Conservation (phyloP, 768 basidiomycete genomes). For the Candolleomyces aberdarensis region DNA sequence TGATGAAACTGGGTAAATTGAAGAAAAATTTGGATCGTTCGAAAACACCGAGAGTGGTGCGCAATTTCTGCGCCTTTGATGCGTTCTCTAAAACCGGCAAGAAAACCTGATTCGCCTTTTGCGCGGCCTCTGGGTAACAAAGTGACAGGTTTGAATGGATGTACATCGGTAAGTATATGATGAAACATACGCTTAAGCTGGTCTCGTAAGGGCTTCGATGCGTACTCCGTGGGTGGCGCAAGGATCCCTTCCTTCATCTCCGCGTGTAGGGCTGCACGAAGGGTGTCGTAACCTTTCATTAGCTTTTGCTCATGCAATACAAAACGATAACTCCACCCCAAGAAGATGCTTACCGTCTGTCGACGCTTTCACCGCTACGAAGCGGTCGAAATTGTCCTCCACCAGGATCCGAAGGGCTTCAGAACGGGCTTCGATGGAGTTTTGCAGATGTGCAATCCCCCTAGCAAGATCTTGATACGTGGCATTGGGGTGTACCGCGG, state of each 20-base stretch:
- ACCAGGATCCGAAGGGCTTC: slow-evolving; percentile 94
- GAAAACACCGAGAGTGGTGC: slow-evolving; percentile 91
- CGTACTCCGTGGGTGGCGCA: slow-evolving; percentile 73
- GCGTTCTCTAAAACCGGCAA: slow-evolving; percentile 95
- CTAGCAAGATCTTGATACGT: slow-evolving; percentile 86
- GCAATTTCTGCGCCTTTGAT: slow-evolving; percentile 88
- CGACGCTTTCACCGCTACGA: slow-evolving; percentile 94
- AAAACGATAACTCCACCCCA: not conserved
- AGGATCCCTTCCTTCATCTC: slow-evolving; percentile 94
- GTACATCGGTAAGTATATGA: not conserved
- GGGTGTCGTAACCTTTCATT: not conserved
- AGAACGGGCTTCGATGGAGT: slow-evolving; percentile 85
- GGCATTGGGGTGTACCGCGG: slow-evolving; percentile 89
- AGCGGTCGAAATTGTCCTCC: slow-evolving; percentile 97
- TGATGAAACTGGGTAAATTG: slow-evolving; percentile 89
- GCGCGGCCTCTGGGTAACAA: slow-evolving; percentile 65
- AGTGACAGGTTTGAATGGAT: slow-evolving; percentile 4
- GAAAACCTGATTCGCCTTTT: slow-evolving; percentile 94
- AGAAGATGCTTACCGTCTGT: slow-evolving; percentile 70
- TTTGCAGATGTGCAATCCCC: slow-evolving; percentile 70
- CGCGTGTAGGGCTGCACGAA: slow-evolving; percentile 66
- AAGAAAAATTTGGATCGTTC: slow-evolving; percentile 98
- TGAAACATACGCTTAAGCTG: slow-evolving; percentile 72
- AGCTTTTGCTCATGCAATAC: slow-evolving; percentile 7
- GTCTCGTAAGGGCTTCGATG: slow-evolving; percentile 76